A percentile compares a stretch with the other conserved stretches of the same genome.
Conservation (phyloP, 768 basidiomycete genomes). For the Chalciporus sphaerocephalus region DNA sequence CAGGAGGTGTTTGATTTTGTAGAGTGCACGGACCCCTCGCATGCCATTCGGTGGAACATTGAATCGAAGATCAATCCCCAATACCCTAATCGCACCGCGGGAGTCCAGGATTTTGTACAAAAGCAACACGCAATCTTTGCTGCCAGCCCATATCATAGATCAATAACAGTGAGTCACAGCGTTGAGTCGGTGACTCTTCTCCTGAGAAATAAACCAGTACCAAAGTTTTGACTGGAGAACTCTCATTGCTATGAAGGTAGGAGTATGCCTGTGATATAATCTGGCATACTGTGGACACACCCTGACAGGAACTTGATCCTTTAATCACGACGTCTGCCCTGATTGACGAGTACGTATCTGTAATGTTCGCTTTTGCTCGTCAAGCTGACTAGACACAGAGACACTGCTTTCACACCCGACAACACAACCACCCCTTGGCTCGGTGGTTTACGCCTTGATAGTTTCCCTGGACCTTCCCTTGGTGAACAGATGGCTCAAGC, state of each 20-base stretch:
- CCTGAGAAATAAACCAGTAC: conserved; percentile 41
- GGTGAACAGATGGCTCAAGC: conserved; percentile 63
- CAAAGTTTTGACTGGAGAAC: conserved; percentile 85
- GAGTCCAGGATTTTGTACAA: conserved; percentile 57
- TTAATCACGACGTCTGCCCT: conserved; percentile 58
- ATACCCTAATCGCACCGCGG: conserved; percentile 46
- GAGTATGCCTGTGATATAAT: neutral
- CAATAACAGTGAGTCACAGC: conserved; percentile 53
- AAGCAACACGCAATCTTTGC: conserved; percentile 57
- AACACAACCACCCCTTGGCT: conserved; percentile 59
- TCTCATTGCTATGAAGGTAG: conserved; percentile 64
- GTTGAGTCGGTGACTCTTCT: neutral
- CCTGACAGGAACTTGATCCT: conserved; percentile 50
- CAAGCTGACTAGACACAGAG: conserved; percentile 25
- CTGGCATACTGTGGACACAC: neutral
- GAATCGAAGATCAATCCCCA: conserved; percentile 70
- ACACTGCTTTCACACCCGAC: conserved; percentile 38
- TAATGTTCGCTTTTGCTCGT: neutral
- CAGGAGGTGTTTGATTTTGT: conserved; percentile 74
- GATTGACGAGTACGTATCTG: conserved; percentile 51
- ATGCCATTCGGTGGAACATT: conserved; percentile 66
- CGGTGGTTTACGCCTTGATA: conserved; percentile 57
- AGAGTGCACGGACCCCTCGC: conserved; percentile 63
- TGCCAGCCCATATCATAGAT: conserved; percentile 53
- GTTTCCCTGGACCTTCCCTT: conserved; percentile 58